These are phyloP conservation scores for Triangularia setosa DNA, from an alignment of 2,329 filamentous ascomycete genomes.

Conservation along the genomic window DNA sequence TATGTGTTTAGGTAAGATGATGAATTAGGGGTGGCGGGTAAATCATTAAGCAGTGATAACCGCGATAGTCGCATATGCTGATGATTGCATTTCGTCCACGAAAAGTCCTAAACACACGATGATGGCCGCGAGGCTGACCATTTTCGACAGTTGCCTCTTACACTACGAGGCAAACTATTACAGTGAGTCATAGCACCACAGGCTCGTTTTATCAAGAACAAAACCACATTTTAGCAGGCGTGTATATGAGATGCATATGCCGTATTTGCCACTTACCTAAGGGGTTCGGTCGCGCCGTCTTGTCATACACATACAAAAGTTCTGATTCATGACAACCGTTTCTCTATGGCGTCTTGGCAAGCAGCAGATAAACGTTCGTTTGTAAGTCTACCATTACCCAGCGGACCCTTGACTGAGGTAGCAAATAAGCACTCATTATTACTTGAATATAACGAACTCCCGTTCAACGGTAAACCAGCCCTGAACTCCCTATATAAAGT, in stretches of 20 bases:
- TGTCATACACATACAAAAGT: neutral
- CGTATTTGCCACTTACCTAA: neutral
- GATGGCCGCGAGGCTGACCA: neutral
- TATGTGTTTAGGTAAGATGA: neutral
- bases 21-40: neutral
- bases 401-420: neutral
- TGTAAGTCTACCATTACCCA: neutral
- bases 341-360: neutral
- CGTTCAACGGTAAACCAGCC: neutral
- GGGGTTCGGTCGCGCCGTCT: neutral
- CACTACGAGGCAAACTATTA: no score
- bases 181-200: no score
- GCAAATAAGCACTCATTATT: neutral
- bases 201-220: no score
- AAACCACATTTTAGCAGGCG: no score
- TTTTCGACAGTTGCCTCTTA: no score
- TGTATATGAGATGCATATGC: no score
- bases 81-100: no score
- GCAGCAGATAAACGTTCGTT: neutral
- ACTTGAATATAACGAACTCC: neutral
- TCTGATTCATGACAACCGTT: no score
- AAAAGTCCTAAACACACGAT: neutral
- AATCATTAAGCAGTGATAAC: neutral
- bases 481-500: neutral
- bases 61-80: neutral